Conservation (phyloP, 164 flowering plant genomes). For the Chimonanthus salicifolius region DNA sequence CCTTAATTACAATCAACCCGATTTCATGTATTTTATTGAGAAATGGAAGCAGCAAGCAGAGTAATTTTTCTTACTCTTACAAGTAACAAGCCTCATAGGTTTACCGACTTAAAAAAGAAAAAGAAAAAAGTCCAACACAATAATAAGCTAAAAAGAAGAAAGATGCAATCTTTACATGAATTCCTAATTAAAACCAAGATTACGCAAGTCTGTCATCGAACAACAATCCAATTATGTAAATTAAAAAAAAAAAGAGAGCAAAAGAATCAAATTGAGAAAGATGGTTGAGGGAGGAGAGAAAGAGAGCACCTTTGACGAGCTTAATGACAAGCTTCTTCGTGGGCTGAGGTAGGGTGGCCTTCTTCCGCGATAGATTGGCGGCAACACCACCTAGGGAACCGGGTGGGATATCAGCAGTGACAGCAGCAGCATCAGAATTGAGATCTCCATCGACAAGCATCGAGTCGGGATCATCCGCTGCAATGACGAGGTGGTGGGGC, state of each 20-base stretch:
- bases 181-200: neutral
- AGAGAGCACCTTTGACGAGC: conserved; percentile 58
- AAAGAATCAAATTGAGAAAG: neutral
- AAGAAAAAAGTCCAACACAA: neutral
- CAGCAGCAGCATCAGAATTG: conserved; percentile 18
- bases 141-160: neutral
- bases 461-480: conserved; percentile 28
- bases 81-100: neutral
- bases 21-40: neutral
- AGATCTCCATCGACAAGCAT: conserved; percentile 56
- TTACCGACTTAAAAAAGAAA: neutral
- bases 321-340: conserved; percentile 84
- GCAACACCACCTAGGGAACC: conserved; percentile 30
- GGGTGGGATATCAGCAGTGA: conserved; percentile 11
- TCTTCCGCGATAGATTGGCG: conserved; percentile 79
- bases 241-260: neutral
- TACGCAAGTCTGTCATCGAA: neutral
- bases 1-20: neutral
- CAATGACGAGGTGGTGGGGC: conserved; percentile 11
- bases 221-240: neutral
- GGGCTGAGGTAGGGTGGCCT: conserved; percentile 89
- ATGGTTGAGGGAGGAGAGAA: neutral
- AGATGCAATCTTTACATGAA: neutral
- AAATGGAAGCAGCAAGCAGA: neutral
- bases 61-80: neutral